Percentiles rank a stretch among this genome's conserved stretches.
Conservation (phyloP, 202 grass and related monocot genomes). For the Bolboschoenoplectus hybrid region DNA sequence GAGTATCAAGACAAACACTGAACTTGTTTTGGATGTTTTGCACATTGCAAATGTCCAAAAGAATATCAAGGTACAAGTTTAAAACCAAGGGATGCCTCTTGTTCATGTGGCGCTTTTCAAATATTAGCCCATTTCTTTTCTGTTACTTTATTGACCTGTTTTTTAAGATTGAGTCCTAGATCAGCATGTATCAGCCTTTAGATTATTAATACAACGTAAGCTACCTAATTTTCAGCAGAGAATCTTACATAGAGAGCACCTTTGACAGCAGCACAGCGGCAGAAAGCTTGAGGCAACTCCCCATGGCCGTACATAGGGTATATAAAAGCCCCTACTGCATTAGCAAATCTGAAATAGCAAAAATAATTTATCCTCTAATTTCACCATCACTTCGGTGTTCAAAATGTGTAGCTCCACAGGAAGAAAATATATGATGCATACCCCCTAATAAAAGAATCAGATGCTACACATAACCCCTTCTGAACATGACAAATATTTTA, state of each 20-base stretch:
- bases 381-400: constrained; percentile 3
- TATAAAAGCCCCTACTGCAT: constrained; percentile 88
- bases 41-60: neutral
- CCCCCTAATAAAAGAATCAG: neutral
- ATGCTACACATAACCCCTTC: neutral
- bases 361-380: constrained; percentile 15
- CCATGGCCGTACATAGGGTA: constrained; percentile 96
- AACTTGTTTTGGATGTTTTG: neutral
- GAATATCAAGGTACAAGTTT: neutral
- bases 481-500: neutral
- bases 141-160: neutral
- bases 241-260: constrained; percentile 94
- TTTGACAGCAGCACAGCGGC: constrained; percentile 94
- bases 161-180: neutral
- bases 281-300: constrained; percentile 96
- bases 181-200: neutral
- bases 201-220: neutral
- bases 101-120: neutral
- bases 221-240: neutral
- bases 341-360: constrained; percentile 66
- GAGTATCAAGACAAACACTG: neutral
- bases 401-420: neutral
- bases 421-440: neutral
- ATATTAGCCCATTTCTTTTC: neutral
- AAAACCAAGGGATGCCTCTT: neutral